These are phyloP conservation scores for Penicillium sp. DNA, from an alignment of 2,329 filamentous ascomycete genomes.

Conservation along the genomic window DNA sequence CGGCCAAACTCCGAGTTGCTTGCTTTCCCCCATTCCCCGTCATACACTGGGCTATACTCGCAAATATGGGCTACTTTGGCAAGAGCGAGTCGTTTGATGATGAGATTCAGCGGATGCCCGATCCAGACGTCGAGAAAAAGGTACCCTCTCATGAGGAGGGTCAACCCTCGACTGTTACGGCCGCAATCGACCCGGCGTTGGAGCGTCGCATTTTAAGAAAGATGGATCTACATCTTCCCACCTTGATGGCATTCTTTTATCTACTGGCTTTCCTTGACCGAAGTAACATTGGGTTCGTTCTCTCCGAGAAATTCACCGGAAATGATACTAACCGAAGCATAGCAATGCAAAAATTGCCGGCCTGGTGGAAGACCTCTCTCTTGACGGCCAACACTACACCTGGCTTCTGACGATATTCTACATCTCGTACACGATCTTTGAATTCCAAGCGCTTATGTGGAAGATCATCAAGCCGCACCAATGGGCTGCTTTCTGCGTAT, in stretches of 20 bases:
- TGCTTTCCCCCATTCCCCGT: not conserved
- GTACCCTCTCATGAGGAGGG: slow-evolving; percentile 22
- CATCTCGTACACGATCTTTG: slow-evolving; percentile 45
- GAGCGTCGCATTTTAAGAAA: slow-evolving; percentile 37
- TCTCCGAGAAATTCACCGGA: not conserved
- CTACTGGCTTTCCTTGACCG: slow-evolving; percentile 47
- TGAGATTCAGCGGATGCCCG: slow-evolving; percentile 16
- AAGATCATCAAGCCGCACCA: slow-evolving; percentile 40
- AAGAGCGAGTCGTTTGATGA: slow-evolving; percentile 18
- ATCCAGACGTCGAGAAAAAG: slow-evolving; percentile 28
- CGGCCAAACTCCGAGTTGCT: slow-evolving; percentile 2
- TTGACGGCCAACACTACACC: slow-evolving; percentile 46
- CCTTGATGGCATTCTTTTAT: slow-evolving; percentile 38
- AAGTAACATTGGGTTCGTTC: slow-evolving; percentile 47
- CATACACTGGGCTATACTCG: not conserved
- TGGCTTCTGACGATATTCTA: slow-evolving; percentile 53
- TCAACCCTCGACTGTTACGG: slow-evolving; percentile 10
- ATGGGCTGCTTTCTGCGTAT: slow-evolving; percentile 43
- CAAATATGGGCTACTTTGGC: slow-evolving; percentile 21
- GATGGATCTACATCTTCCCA: slow-evolving; percentile 34
- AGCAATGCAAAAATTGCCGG: slow-evolving; percentile 53
- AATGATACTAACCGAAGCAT: slow-evolving; percentile 6
- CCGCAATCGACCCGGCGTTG: slow-evolving; percentile 31
- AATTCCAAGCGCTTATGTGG: slow-evolving; percentile 44
- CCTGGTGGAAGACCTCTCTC: slow-evolving; percentile 47